These are phyloP conservation scores for Euclidium syriacum DNA, from an alignment of 345 rosid species.

Conservation along the genomic window DNA sequence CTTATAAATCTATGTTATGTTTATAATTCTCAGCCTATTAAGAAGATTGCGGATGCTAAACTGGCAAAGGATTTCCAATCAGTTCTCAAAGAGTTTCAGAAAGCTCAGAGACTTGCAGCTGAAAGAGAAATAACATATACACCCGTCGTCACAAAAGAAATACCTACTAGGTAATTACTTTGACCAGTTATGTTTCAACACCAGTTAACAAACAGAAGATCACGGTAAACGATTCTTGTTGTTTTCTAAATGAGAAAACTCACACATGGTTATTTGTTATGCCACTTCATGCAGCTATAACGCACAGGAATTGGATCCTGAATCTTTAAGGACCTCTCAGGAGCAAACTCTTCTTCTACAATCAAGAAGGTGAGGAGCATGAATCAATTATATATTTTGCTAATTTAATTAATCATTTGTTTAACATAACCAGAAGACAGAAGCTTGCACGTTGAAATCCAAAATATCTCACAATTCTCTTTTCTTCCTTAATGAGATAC, in stretches of 20 bases:
- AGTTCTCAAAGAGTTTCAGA: slow-evolving; percentile 63
- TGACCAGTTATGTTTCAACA: background rate
- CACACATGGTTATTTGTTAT: background rate
- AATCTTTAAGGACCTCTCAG: slow-evolving; percentile 37
- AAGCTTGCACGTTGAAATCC: background rate
- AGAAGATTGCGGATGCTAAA: slow-evolving; percentile 74
- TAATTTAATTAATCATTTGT: background rate
- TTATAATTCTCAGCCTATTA: slow-evolving; percentile 40
- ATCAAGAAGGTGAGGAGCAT: slow-evolving; percentile 45
- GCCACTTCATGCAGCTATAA: slow-evolving; percentile 35
- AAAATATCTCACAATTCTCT: background rate
- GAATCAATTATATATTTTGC: background rate
- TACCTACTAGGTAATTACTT: slow-evolving; percentile 43
- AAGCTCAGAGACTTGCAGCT: slow-evolving; percentile 75
- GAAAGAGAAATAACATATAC: slow-evolving; percentile 57
- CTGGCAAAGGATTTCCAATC: slow-evolving; percentile 66
- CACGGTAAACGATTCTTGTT: background rate
- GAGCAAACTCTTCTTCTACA: slow-evolving; percentile 52
- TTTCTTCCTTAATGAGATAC: background rate
- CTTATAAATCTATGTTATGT: background rate
- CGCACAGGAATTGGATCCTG: slow-evolving; percentile 49
- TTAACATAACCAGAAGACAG: background rate
- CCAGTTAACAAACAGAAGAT: background rate
- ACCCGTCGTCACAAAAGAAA: slow-evolving; percentile 46
- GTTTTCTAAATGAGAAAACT: background rate